Percentiles rank a stretch among this genome's conserved stretches.
Evolutionary conservation across 352 stramenopile genomes (phyloP).

Genomic region (Phytophthora europaea): DNA sequence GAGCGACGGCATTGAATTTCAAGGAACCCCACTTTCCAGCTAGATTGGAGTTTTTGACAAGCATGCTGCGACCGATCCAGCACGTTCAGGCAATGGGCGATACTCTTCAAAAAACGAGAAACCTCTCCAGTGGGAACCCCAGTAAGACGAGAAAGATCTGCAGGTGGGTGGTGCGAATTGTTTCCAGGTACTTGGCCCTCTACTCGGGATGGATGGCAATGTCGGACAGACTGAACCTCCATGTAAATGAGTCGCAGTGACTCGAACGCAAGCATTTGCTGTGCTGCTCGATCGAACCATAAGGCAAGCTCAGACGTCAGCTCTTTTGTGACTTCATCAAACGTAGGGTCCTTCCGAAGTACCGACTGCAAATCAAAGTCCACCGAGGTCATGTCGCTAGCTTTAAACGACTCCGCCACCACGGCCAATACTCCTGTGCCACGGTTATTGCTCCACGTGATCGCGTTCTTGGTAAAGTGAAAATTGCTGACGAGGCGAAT

Average conservation of each 20-base stretch:
- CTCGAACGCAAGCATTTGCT: constrained; percentile 72
- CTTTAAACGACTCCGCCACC: constrained; percentile 45
- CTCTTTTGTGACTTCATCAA: constrained; percentile 48
- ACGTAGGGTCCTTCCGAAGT: constrained; percentile 49
- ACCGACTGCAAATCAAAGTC: constrained; percentile 66
- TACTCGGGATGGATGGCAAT: constrained; percentile 1
- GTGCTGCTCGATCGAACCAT: constrained; percentile 61
- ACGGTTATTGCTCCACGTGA: constrained; percentile 63
- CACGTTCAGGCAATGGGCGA: constrained; percentile 44
- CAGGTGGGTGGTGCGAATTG: constrained; percentile 1
- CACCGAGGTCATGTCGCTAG: constrained; percentile 21
- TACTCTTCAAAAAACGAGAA: constrained; percentile 53
- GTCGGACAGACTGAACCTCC: constrained; percentile 52
- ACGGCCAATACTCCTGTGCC: constrained; percentile 47
- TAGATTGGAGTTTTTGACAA: constrained; percentile 73
- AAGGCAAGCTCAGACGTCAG: constrained; percentile 42
- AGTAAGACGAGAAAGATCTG: constrained; percentile 42
- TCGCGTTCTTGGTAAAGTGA: constrained; percentile 71
- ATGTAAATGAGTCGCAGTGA: constrained; percentile 59
- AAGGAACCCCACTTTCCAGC: constrained; percentile 79
- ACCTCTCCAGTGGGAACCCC: constrained; percentile 51
- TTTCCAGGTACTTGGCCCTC: not conserved
- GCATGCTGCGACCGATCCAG: constrained; percentile 68
- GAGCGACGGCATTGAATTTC: constrained; percentile 77
- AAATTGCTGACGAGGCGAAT: constrained; percentile 72